Evolutionary conservation across 768 basidiomycete species (phyloP), one percentile per base, ranked within the genome.

Genomic region (Podaxis rugospora): DNA sequence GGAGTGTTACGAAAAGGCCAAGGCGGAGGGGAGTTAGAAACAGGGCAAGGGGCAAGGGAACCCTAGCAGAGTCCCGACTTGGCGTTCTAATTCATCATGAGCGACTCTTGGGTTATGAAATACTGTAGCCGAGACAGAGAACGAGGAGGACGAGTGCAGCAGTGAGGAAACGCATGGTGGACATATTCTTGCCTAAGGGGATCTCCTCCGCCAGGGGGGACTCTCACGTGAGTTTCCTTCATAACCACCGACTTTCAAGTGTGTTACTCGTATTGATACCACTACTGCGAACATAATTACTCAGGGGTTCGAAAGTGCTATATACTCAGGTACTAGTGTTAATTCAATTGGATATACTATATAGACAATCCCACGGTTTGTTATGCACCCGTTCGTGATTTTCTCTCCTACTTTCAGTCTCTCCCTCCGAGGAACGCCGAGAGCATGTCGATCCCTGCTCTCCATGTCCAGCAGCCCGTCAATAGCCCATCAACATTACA

Each of bases 1-100:
- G 66, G 92, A 94, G 73, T 89, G 92, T 70, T 94, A 90, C 71
- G 93, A 95, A 64, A 87, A 85, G 71, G 80, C 81, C 65, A 91
- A 89, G 69, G 40, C 28, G 32, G 36, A 32, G 9, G 32, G 32
- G 32, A 7, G 32, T 32, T 2, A 39, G 11, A 42, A 13, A 13
- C 2, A 6, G 36, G 39, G 13, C 16, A 4, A n/a, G n/a, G 14
- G 14, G 13, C n/a, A n/a, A 37, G 13, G 10, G 2, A n/a, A 35
- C 37, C 32, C 1, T 18, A 37, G 7, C 7, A 36, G 18, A 35
- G 18, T 2, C 2, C 32, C 16, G 27, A 27, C 21, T 37, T 23
- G 35, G 35, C 37, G 35, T 16, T 53, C 52, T 53, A n/a, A 27
- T n/a, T 9, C 7, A 53, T 39, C 21, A 39, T 23, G 18, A 21